Percentiles rank a stretch among this genome's conserved stretches.
phyloP scores from a whole-genome alignment of 176 grass and related monocot genomes.

The Pontederia crassipes region DNA sequence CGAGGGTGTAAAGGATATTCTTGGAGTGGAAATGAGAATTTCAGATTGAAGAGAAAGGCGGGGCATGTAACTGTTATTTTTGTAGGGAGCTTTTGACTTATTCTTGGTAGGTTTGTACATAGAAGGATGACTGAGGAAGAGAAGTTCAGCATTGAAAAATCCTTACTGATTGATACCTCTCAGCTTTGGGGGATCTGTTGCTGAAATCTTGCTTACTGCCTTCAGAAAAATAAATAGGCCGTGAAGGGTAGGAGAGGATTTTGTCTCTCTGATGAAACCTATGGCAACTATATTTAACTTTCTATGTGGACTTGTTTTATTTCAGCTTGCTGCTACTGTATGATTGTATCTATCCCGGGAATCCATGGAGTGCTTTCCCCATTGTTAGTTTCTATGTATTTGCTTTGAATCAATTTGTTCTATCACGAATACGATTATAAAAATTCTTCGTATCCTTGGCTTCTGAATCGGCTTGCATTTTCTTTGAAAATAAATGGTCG shows the following conservation, averaged over 20 bases:
- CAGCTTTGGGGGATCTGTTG: not conserved
- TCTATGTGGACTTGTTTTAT: not conserved
- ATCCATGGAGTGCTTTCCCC: no score
- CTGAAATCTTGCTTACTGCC: not conserved
- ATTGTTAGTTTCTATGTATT: no score
- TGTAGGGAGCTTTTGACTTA: not conserved
- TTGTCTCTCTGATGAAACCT: not conserved
- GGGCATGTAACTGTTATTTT: not conserved
- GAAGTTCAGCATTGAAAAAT: not conserved
- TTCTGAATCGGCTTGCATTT: no score
- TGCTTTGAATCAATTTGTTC: no score
- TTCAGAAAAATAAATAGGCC: not conserved
- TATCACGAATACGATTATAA: no score
- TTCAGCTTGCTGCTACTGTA: no score
- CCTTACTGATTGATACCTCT: not conserved
- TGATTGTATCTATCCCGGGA: no score
- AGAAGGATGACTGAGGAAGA: not conserved
- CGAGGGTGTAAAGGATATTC: conserved; percentile 86
- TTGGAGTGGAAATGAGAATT: conserved; percentile 98
- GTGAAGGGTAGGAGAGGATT: not conserved
- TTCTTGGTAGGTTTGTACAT: not conserved
- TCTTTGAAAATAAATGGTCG: no score
- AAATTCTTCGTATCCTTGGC: no score
- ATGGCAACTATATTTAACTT: not conserved
- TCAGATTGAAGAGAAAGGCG: conserved; percentile 54